Evolutionary conservation across 352 stramenopile species (phyloP).

Genomic region (Pythium diclinum): DNA sequence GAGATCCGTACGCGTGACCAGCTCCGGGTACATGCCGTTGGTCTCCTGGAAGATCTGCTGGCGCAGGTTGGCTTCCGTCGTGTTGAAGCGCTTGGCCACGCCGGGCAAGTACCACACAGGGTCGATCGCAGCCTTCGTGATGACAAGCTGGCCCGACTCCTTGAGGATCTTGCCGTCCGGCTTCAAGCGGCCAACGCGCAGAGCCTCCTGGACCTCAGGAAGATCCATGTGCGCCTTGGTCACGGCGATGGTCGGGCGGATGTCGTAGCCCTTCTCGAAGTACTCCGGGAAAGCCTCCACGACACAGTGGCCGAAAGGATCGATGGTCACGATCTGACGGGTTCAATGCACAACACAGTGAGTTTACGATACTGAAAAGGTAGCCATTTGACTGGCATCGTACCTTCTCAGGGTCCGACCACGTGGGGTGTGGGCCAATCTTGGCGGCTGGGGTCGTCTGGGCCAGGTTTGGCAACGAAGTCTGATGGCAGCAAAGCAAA

Average conservation of each 20-base stretch:
- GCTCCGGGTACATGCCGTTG: slow-evolving; percentile 99
- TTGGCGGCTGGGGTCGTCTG: slow-evolving; percentile 96
- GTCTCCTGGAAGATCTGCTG: slow-evolving; percentile 99
- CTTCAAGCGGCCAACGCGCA: slow-evolving; percentile 91
- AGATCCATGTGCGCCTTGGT: slow-evolving; percentile 98
- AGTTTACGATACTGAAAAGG: background rate
- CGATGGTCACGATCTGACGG: slow-evolving; percentile 44
- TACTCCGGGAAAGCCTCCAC: slow-evolving; percentile 22
- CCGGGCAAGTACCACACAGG: slow-evolving; percentile 99
- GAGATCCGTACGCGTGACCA: slow-evolving; percentile 97
- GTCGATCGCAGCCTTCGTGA: slow-evolving; percentile 98
- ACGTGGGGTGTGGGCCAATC: slow-evolving; percentile 95
- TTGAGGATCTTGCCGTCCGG: slow-evolving; percentile 96
- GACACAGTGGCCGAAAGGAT: slow-evolving; percentile 24
- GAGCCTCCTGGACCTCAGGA: slow-evolving; percentile 96
- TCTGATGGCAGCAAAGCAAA: slow-evolving; percentile 19
- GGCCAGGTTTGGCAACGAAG: slow-evolving; percentile 68
- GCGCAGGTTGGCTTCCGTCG: slow-evolving; percentile 92
- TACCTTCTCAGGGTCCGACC: slow-evolving; percentile 94
- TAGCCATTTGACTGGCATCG: background rate
- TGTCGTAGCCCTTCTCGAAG: slow-evolving; percentile 94
- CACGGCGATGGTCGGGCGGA: slow-evolving; percentile 97
- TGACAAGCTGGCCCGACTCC: slow-evolving; percentile 86
- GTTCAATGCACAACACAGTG: slow-evolving; percentile 29
- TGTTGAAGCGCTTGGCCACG: slow-evolving; percentile 97